Evolutionary conservation across 106 monocot species (phyloP).

Genomic region (Cymbidium sinense): DNA sequence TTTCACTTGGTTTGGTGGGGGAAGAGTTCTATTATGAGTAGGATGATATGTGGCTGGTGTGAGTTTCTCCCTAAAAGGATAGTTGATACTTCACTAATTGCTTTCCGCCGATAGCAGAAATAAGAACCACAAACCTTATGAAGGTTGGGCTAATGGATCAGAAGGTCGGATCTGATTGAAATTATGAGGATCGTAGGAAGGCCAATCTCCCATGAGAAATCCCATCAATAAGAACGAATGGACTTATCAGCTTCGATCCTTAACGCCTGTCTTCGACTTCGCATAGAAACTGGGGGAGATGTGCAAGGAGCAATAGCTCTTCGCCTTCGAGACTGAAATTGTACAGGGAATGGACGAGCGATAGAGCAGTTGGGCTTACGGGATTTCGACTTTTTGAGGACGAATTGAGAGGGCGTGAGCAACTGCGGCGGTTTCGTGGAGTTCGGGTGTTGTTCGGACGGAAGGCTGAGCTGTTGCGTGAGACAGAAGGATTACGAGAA

Average conservation of each 20-base stretch:
- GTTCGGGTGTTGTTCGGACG: no score
- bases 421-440: no score
- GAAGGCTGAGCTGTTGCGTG: no score
- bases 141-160: conserved; percentile 52
- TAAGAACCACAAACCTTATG: conserved; percentile 25
- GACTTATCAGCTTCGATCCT: background rate
- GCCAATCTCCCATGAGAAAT: conserved; percentile 60
- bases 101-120: no score
- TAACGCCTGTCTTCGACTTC: background rate
- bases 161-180: conserved; percentile 77
- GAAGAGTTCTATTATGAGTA: conserved; percentile 59
- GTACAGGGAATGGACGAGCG: no score
- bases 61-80: no score
- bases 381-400: no score
- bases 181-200: conserved; percentile 77
- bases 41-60: conserved; percentile 59
- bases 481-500: no score
- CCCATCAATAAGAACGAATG: conserved; percentile 32
- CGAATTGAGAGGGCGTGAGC: no score
- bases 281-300: background rate
- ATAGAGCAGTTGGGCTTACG: no score
- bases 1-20: conserved; percentile 77
- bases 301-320: background rate
- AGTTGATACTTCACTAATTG: no score
- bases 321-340: no score